Evolutionary conservation across 2,329 filamentous ascomycete species (phyloP).

Genomic region (Alternaria conjuncta): DNA sequence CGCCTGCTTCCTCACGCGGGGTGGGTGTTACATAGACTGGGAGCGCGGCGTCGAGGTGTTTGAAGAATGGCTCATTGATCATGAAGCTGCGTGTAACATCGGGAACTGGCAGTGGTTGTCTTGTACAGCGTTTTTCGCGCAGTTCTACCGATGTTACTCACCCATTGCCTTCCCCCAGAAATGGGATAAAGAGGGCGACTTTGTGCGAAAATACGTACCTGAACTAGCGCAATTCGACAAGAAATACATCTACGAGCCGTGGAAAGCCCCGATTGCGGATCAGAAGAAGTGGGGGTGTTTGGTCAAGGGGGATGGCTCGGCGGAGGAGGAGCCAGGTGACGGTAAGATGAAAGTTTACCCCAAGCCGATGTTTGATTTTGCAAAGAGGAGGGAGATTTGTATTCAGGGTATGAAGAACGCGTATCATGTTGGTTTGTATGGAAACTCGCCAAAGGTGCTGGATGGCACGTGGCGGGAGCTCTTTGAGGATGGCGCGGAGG

Average conservation of each 20-base stretch:
- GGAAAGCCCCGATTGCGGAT: slow-evolving; percentile 72
- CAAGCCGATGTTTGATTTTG: slow-evolving; percentile 80
- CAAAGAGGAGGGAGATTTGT: slow-evolving; percentile 66
- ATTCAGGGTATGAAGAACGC: slow-evolving; percentile 73
- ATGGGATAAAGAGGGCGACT: slow-evolving; percentile 72
- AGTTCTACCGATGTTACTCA: slow-evolving; percentile 74
- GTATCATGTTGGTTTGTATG: slow-evolving; percentile 69
- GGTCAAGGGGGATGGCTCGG: slow-evolving; percentile 56
- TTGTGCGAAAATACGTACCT: slow-evolving; percentile 71
- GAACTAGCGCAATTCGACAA: slow-evolving; percentile 67
- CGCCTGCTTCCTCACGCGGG: slow-evolving; percentile 79
- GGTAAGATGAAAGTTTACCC: slow-evolving; percentile 64
- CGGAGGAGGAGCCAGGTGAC: slow-evolving; percentile 37
- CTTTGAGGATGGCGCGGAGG: slow-evolving; percentile 56
- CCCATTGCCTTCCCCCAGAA: slow-evolving; percentile 76
- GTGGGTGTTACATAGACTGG: slow-evolving; percentile 80
- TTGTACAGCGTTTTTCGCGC: slow-evolving; percentile 76
- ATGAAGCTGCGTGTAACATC: slow-evolving; percentile 74
- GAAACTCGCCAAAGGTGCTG: slow-evolving; percentile 66
- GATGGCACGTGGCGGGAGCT: slow-evolving; percentile 64
- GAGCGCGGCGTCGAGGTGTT: slow-evolving; percentile 81
- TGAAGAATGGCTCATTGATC: slow-evolving; percentile 76
- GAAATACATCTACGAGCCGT: slow-evolving; percentile 81
- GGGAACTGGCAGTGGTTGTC: slow-evolving; percentile 82
- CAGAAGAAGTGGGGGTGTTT: slow-evolving; percentile 72